Conservation (phyloP, 2,329 filamentous ascomycete genomes). For the Phialemoniopsis sp. region DNA sequence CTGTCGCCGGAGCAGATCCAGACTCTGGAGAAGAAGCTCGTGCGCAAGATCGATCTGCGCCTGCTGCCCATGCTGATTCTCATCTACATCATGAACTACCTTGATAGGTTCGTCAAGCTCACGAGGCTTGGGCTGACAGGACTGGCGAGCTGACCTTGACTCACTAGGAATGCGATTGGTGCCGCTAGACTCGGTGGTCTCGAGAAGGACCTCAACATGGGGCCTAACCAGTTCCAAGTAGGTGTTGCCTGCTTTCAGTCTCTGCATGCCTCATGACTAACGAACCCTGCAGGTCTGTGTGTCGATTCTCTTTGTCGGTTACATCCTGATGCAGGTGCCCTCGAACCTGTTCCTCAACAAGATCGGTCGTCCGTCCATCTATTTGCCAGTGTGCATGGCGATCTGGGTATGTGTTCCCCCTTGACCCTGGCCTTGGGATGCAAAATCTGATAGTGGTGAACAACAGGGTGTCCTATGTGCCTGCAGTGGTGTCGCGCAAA, state of each 20-base stretch:
- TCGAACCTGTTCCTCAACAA: constrained; percentile 20
- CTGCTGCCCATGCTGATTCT: constrained; percentile 64
- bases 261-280: background rate
- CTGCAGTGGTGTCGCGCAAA: constrained; percentile 25
- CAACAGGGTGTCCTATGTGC: constrained; percentile 15
- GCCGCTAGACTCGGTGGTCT: constrained; percentile 46
- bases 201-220: constrained; percentile 25
- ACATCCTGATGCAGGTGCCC: constrained; percentile 17
- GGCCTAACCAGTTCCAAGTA: constrained; percentile 28
- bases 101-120: constrained; percentile 34
- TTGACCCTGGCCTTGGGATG: too few species aligned
- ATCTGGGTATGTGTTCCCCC: constrained; percentile 3
- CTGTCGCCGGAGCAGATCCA: constrained; percentile 13
- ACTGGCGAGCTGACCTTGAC: background rate
- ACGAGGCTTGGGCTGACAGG: constrained; percentile 6
- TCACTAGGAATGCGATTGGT: constrained; percentile 50
- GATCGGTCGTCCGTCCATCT: constrained; percentile 23
- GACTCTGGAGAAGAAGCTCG: constrained; percentile 49
- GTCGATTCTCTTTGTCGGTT: constrained; percentile 17
- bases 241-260: background rate
- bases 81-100: constrained; percentile 69
- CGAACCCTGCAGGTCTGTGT: constrained; percentile 7
- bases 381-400: constrained; percentile 30
- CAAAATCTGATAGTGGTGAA: constrained; percentile 1
- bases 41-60: constrained; percentile 61